Base-by-base conservation (phyloP, 352 stramenopile genomes). In the Thalassiosira exigua region DNA sequence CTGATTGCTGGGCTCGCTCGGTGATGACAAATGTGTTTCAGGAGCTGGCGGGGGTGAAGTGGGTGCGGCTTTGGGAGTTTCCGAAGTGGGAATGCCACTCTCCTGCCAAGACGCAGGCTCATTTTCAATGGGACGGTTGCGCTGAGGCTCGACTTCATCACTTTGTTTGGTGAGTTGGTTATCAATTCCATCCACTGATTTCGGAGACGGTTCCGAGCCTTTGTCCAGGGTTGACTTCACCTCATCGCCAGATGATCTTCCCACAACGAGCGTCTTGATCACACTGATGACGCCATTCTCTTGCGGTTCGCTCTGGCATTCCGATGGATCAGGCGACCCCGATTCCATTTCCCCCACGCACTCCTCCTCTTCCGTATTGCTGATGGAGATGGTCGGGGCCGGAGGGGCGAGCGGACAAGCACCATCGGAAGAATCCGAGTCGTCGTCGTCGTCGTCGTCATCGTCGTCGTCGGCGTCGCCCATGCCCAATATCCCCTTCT, bases 21-120 rank as follows among this genome's bases (percentile, higher is more conserved):
- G n/a, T n/a, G n/a, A n/a, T n/a, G n/a, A n/a, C n/a, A n/a, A n/a
- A n/a, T n/a, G n/a, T n/a, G n/a, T n/a, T n/a, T n/a, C n/a, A n/a
- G n/a, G n/a, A n/a, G n/a, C n/a, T n/a, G n/a, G n/a, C n/a, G n/a
- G n/a, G 24, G 56, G 32, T 44, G 46, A 48, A 22, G 9, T 44
- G 14, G 36, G 7, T 44, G 14, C 14, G 7, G 36, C 36, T 44
- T 69, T 69, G 24, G 50, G 57, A 21, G 14, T 39, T 59, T 79
- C 78, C 24, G 42, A 70, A 50, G 70, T 79, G 33, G 66, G 52
- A 33, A 71, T 78, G 44, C 66, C 66, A 33, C 66, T 81, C 33
- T 67, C 44, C 71, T 81, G 78, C 19, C 50, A 67, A 19, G 57
- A 59, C n/a, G 67, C 46, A 46, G 58, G n/a, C 26, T 59, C 4